phyloP scores from a whole-genome alignment of 208 protist species.

The Sergeia podlipaevii region DNA sequence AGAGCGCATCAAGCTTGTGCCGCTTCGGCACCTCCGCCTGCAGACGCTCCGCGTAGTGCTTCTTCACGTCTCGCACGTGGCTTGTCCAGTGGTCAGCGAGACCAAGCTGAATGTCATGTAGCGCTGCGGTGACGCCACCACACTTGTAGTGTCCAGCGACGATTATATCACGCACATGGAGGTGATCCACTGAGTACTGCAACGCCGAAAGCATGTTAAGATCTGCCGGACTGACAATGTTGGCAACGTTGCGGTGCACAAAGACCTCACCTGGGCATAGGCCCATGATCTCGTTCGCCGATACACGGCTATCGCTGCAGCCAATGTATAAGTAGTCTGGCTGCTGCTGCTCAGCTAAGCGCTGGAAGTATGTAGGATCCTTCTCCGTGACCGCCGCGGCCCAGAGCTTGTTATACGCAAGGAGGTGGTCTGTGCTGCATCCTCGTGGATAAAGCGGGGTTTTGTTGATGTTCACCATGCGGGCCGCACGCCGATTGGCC shows the following conservation, averaged over 20 bases:
- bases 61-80: conserved; percentile 29
- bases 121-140: conserved; percentile 72
- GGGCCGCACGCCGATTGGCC: neutral
- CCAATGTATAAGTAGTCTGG: conserved; percentile 89
- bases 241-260: conserved; percentile 91
- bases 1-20: conserved; percentile 10
- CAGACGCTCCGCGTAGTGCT: conserved; percentile 15
- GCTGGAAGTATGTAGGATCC: conserved; percentile 67
- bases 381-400: conserved; percentile 25
- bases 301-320: conserved; percentile 72
- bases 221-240: conserved; percentile 74
- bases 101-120: conserved; percentile 11
- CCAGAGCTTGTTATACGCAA: conserved; percentile 73
- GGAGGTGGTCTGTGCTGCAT: conserved; percentile 18
- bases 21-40: conserved; percentile 2
- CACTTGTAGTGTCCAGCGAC: conserved; percentile 88
- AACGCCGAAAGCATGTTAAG: conserved; percentile 78
- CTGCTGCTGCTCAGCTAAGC: conserved; percentile 37
- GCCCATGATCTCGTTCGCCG: conserved; percentile 58
- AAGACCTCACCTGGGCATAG: conserved; percentile 79
- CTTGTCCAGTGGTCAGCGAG: conserved; percentile 36
- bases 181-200: conserved; percentile 84
- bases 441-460: neutral
- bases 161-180: conserved; percentile 84
- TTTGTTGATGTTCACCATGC: neutral